Evolutionary conservation across 139 green algal species (phyloP), one percentile per base, ranked within the genome.

Genomic region (Coelastrella sp.): DNA sequence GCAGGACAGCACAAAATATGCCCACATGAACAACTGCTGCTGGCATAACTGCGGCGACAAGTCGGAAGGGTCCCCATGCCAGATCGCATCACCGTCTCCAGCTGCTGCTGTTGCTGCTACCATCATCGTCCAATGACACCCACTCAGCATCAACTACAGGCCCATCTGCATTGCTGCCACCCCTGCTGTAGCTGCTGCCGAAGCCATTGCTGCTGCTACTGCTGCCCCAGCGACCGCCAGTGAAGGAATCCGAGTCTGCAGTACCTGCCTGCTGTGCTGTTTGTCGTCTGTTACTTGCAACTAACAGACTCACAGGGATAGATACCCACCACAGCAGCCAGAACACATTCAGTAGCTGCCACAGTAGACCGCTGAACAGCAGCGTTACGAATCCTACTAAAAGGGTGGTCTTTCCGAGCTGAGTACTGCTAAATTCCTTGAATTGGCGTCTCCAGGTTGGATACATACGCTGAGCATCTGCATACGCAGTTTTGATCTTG

Each of bases 271-370:
- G 59, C 78, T 60, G 74, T 86, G 76, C 87, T 70, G 35, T 17
- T 19, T 79, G 78, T 22, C 87, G 14, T 17, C 57, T 17, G n/a
- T 87, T 20, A 8, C 58, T 80, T 27, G 87, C 87, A 15, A 91
- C 8, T 10, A 82, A 27, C 8, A 87, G 27, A 35, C 61, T 65
- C 1, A 87, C 76, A 60, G 87, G 87, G 20, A 91, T 73, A 20
- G 56, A 68, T 7, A 91, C 63, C 87, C 87, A 91, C 78, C 78
- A 91, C 19, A 81, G 7, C 61, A 91, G 79, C 87, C 87, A 91
- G 59, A 87, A 63, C 9, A 87, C 49, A 65, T 91, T 91, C 49
- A 91, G 78, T 63, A 91, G 65, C 78, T 91, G 78, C 76, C 78
- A 91, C 56, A 91, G 78, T 22, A 72, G 11, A 25, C 87, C 87